phyloP scores from a whole-genome alignment of 345 rosid species.

The Corchorus capsularis region DNA sequence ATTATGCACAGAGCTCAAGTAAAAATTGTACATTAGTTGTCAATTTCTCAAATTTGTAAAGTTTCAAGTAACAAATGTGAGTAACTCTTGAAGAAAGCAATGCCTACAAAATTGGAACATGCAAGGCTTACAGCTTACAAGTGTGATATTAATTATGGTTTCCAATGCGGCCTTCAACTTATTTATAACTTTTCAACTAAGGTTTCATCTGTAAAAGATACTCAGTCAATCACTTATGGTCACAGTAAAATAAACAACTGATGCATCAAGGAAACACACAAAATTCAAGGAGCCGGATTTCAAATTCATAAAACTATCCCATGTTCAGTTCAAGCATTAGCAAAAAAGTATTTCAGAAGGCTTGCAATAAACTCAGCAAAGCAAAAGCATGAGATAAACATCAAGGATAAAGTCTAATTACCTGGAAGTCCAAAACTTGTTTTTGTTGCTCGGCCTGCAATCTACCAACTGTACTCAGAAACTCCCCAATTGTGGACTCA shows the following conservation, averaged over 20 bases:
- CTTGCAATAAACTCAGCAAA: not conserved
- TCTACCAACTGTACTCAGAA: slow-evolving; percentile 68
- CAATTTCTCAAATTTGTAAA: too few species aligned
- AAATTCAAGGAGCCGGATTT: not conserved
- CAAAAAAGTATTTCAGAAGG: not conserved
- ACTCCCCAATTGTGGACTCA: slow-evolving; percentile 82
- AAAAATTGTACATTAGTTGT: too few species aligned
- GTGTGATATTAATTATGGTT: not conserved
- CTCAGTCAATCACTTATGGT: not conserved
- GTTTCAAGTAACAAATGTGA: too few species aligned
- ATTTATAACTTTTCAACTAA: not conserved
- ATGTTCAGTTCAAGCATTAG: not conserved
- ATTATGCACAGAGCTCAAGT: too few species aligned
- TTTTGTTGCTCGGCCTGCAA: slow-evolving; percentile 91
- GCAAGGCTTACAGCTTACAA: not conserved
- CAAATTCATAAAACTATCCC: not conserved
- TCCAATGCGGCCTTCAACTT: not conserved
- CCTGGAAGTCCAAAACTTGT: slow-evolving; percentile 91
- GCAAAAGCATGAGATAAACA: not conserved
- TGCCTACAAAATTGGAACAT: not conserved
- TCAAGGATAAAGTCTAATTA: slow-evolving; percentile 22
- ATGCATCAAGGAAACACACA: not conserved
- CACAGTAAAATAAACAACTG: not conserved
- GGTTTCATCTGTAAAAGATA: not conserved
- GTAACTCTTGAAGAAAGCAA: not conserved